Base-by-base conservation (phyloP, 202 grass and related monocot species). In the Thinopyrum obtusiflorum region DNA sequence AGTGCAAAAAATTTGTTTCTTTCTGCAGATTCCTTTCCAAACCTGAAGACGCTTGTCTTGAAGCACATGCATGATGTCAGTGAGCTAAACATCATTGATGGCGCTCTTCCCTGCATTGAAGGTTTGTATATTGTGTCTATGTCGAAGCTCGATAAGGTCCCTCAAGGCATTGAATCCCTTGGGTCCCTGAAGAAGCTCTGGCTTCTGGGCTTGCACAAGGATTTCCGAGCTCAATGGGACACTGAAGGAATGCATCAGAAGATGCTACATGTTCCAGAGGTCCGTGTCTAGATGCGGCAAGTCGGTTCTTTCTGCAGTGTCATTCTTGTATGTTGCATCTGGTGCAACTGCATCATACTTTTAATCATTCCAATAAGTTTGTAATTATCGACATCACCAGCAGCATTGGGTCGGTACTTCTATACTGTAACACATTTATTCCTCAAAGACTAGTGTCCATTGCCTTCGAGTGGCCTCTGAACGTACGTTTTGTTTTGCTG, bases 131-230 rank as follows among this genome's bases (percentile, higher is more conserved):
- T 92, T 23, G 7, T 49, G 65, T 33, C 73, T 1, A 37, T 92
- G 1, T 7, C 11, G 2, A 33, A 67, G 0, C 67, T 93, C 1
- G 11, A 73, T 5, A 80, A 46, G 17, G 36, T 91, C 9, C 93
- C 90, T 21, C 15, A 61, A 17, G 90, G 93, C 33, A 84, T 93
- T 2, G 86, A 89, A 28, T 61, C 21, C 15, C 77, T 91, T 67
- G 14, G 0, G 3, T 73, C 83, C 13, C 39, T 95, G 8, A 79
- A 83, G 36, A 89, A 63, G n/a, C 77, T 89, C 0, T 77, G 51
- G 36, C 11, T 89, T 0, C 8, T 68, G 2, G 0, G 0, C 25
- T 28, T 85, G 27, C 82, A 85, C 17, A 4, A 37, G 47, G 17
- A 85, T 28, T 89, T 89, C 36, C 62, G 1, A 31, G n/a, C 2